Conservation (phyloP, 352 stramenopile genomes). For the Pythium oligandrum region DNA sequence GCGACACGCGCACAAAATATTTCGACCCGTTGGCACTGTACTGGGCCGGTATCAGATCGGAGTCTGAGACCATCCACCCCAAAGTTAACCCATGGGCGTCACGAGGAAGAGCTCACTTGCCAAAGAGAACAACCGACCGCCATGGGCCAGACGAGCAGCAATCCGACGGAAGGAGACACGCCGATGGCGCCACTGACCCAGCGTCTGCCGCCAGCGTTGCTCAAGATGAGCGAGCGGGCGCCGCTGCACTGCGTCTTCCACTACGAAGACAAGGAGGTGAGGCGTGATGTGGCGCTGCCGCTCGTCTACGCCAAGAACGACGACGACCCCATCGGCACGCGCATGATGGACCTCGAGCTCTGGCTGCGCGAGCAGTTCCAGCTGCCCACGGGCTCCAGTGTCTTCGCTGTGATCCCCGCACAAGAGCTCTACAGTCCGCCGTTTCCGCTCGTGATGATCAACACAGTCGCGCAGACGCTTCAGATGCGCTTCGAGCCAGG, state of each 20-base stretch:
- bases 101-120: not conserved
- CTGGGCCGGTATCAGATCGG: no score
- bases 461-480: conserved; percentile 44
- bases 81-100: not conserved
- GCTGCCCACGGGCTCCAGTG: conserved; percentile 45
- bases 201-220: conserved; percentile 15
- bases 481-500: conserved; percentile 36
- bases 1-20: no score
- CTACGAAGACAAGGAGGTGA: conserved; percentile 48
- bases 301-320: conserved; percentile 54
- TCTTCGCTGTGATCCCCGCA: conserved; percentile 70
- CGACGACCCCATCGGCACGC: conserved; percentile 30
- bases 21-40: not conserved
- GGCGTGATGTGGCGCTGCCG: conserved; percentile 49
- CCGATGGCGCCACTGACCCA: not conserved
- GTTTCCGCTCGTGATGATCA: conserved; percentile 80
- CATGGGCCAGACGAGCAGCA: not conserved
- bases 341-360: conserved; percentile 70
- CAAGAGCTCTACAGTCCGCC: conserved; percentile 76
- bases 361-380: conserved; percentile 60
- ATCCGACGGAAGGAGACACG: not conserved
- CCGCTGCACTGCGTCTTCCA: conserved; percentile 72
- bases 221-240: conserved; percentile 25
- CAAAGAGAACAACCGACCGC: not conserved
- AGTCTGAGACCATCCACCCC: not conserved